phyloP scores from a whole-genome alignment of 352 stramenopile species.

The Globisporangium solare region DNA sequence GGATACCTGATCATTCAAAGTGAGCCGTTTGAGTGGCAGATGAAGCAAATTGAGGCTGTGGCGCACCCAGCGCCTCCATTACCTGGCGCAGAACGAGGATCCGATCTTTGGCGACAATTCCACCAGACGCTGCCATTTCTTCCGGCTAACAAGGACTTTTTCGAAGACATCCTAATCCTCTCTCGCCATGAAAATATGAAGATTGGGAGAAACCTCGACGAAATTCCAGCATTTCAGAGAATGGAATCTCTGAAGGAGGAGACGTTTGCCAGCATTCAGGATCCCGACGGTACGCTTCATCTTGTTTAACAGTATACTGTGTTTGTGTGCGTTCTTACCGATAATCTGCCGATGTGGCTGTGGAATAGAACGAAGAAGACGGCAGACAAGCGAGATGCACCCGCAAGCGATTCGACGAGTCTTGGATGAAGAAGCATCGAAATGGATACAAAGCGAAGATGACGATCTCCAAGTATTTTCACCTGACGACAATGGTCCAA shows the following conservation, averaged over 20 bases:
- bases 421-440: slow-evolving; percentile 59
- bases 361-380: slow-evolving; percentile 29
- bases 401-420: slow-evolving; percentile 62
- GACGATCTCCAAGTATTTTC: slow-evolving; percentile 7
- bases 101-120: slow-evolving; percentile 72
- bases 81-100: slow-evolving; percentile 36
- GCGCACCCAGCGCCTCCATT: slow-evolving; percentile 55
- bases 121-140: slow-evolving; percentile 75
- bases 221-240: background rate
- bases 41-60: slow-evolving; percentile 44
- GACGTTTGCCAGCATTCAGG: slow-evolving; percentile 4
- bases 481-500: background rate
- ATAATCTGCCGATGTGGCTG: background rate
- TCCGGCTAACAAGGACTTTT: slow-evolving; percentile 77
- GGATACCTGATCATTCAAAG: slow-evolving; percentile 49
- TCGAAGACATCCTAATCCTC: slow-evolving; percentile 63
- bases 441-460: slow-evolving; percentile 62
- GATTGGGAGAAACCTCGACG: background rate
- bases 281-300: slow-evolving; percentile 6
- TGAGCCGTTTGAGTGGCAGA: slow-evolving; percentile 43
- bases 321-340: background rate
- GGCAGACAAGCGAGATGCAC: slow-evolving; percentile 75
- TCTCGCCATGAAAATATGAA: slow-evolving; percentile 11
- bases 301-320: background rate
- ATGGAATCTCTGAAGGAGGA: slow-evolving; percentile 9